phyloP scores from a whole-genome alignment of 176 grass and related monocot genomes.

The Aegilops speltoides region DNA sequence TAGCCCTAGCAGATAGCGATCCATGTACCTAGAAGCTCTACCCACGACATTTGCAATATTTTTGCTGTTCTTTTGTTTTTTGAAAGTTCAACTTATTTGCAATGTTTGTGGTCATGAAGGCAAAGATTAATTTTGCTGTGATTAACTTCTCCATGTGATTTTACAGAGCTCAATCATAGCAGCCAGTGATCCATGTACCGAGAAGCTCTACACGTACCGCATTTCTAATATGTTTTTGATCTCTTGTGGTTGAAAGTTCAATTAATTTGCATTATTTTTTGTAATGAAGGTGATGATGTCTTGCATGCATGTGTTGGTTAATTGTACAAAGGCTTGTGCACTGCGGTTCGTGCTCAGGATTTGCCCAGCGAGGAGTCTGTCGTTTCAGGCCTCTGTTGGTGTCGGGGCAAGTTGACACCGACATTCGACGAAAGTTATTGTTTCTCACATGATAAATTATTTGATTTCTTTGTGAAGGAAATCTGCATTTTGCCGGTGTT shows the following conservation, averaged over 20 bases:
- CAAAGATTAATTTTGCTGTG: too few relatives aligned
- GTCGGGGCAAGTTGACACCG: too few relatives aligned
- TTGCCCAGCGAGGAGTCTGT: too few relatives aligned
- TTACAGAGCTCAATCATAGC: not conserved
- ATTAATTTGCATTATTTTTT: not conserved
- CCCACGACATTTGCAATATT: not conserved
- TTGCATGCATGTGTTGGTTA: too few relatives aligned
- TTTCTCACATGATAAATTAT: too few relatives aligned
- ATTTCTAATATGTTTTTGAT: not conserved
- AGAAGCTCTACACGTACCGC: not conserved
- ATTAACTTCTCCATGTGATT: not conserved
- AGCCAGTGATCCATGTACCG: not conserved
- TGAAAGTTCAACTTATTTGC: not conserved
- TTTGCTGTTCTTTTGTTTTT: not conserved
- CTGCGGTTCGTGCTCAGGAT: too few relatives aligned
- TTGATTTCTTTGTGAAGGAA: too few relatives aligned
- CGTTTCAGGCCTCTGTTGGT: too few relatives aligned
- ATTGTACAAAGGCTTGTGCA: too few relatives aligned
- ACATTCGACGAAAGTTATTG: too few relatives aligned
- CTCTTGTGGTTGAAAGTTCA: not conserved
- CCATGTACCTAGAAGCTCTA: not conserved
- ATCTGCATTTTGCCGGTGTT: too few relatives aligned
- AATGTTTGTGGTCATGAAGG: not conserved
- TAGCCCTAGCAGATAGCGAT: not conserved
- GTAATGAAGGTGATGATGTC: too few relatives aligned